Evolutionary conservation across 495 filamentous ascomycete species (phyloP).

Genomic region (Lentithecium fluviatile): DNA sequence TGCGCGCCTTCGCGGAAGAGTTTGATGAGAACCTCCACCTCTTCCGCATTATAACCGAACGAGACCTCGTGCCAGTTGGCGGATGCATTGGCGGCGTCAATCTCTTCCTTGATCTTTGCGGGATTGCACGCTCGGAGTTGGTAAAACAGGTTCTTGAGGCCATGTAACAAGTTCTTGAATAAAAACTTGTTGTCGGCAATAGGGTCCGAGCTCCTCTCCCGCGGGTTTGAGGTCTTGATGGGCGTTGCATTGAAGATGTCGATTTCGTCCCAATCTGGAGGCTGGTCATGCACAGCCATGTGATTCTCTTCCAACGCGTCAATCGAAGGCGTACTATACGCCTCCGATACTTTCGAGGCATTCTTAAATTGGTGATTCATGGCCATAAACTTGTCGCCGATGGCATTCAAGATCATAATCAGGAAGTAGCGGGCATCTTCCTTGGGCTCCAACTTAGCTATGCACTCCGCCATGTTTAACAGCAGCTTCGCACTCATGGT

Average conservation of each 20-base stretch:
- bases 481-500: constrained; percentile 99
- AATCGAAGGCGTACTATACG: constrained; percentile 60
- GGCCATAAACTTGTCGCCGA: constrained; percentile 94
- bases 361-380: constrained; percentile 97
- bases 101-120: constrained; percentile 43
- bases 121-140: constrained; percentile 90
- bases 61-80: constrained; percentile 93
- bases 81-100: constrained; percentile 76
- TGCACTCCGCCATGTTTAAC: constrained; percentile 96
- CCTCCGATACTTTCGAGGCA: constrained; percentile 83
- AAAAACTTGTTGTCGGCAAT: constrained; percentile 98
- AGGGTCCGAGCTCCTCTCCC: constrained; percentile 86
- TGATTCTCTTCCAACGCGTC: constrained; percentile 75
- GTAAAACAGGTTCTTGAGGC: constrained; percentile 94
- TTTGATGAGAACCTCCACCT: constrained; percentile 94
- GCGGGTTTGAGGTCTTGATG: constrained; percentile 90
- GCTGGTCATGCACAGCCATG: constrained; percentile 73
- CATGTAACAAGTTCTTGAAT: constrained; percentile 97
- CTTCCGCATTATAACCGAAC: constrained; percentile 95
- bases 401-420: constrained; percentile 95
- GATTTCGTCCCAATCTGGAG: constrained; percentile 94
- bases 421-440: constrained; percentile 91
- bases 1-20: constrained; percentile 94
- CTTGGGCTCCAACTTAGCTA: constrained; percentile 86
- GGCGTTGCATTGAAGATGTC: constrained; percentile 96